Evolutionary conservation across 306 rosid species (phyloP).

Genomic region (Astragalus membranaceus): DNA sequence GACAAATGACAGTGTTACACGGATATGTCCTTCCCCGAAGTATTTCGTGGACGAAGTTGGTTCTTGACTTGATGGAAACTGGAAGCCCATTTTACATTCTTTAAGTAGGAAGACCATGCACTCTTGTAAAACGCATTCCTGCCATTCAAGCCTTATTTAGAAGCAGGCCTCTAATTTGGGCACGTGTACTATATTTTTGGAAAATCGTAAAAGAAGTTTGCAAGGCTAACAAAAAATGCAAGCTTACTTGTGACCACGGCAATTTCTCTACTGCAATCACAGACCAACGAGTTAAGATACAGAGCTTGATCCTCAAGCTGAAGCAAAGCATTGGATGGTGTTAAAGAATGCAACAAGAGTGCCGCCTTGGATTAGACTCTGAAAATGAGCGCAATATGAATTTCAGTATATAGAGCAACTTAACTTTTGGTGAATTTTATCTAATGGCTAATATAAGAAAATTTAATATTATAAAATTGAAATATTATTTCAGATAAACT

Average conservation of each 20-base stretch:
- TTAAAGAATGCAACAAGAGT: conserved; percentile 50
- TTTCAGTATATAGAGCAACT: background rate
- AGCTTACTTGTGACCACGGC: background rate
- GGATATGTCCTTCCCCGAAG: background rate
- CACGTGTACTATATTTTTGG: background rate
- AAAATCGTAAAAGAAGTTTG: background rate
- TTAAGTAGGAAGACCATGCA: background rate
- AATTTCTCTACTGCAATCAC: background rate
- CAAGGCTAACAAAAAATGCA: background rate
- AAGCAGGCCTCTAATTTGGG: background rate
- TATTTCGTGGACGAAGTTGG: background rate
- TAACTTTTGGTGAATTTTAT: too few species aligned
- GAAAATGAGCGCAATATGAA: background rate
- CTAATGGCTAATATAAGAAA: background rate
- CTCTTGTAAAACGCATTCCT: conserved; percentile 9
- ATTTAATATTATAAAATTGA: too few species aligned
- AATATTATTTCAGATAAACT: too few species aligned
- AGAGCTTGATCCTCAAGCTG: background rate
- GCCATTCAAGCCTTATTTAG: background rate
- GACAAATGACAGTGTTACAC: background rate
- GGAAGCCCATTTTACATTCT: background rate
- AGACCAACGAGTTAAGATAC: background rate
- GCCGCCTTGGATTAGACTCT: conserved; percentile 34
- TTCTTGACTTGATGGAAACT: background rate
- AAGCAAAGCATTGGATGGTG: background rate